Base-by-base conservation (phyloP, 768 basidiomycete genomes). In the Mycena galericulata region DNA sequence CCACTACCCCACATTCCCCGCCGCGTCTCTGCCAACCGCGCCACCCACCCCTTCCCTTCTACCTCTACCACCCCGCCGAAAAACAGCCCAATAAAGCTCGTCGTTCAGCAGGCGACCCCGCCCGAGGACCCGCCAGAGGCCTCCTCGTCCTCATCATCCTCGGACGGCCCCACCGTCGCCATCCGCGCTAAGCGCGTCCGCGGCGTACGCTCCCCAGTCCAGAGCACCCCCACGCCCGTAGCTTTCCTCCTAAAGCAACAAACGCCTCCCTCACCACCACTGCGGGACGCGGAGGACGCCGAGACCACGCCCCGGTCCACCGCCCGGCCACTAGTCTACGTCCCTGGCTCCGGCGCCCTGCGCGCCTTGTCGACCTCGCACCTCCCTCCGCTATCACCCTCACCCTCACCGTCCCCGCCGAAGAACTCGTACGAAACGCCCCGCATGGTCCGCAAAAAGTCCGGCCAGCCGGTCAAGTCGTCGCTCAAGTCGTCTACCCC, bases 401-500 rank as follows among this genome's bases (percentile, higher is more conserved):
- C 69, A 70, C 41, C 72, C 27, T 72, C 79, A 30, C 65, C 72
- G 26, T 75, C 78, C 58, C 71, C 75, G 11, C 66, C 78, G 59
- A 72, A 70, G 63, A 73, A 71, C 47, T 69, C 79, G 14, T 65
- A 70, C 41, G 75, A 76, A 47, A 78, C 81, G 67, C 76, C 86
- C 22, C 81, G 84, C 57, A 82, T 92, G 58, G 83, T 95, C 36
- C 89, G 96, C 67, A 98, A 98, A 80, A 98, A 98, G 81, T 95
- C 94, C 17, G 97, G 97, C 40, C 94, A 98, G 80, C 90, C 94
- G 6, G 89, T 99, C 75, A 96, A 95, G 79, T 90, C 95, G 4
- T 95, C 96, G 3, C 86, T 98, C 71, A 99, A 98, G 81, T 83
- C 88, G 15, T 85, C 89, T 27, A 84, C 86, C 63, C 86, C 90